Evolutionary conservation across 163 green algal genomes (phyloP), one percentile per base, ranked within the genome.

Genomic region (Chlorella variabilis): DNA sequence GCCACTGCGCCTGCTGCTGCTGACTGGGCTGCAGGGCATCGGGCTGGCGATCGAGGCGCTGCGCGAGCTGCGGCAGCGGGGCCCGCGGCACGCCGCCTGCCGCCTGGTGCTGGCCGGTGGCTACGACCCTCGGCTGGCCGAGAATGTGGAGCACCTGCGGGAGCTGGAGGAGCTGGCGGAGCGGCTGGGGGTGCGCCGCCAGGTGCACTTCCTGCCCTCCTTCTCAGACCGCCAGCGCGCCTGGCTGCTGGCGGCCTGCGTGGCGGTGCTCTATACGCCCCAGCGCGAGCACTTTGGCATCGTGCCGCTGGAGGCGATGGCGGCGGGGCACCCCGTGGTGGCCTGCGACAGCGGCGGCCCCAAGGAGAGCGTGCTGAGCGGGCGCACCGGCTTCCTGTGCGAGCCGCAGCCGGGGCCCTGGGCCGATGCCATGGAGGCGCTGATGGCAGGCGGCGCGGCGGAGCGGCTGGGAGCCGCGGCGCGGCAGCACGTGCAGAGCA

Each of bases 211-310:
- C 42, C 58, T 99, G 63, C 91, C 92, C 1, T 97, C 91, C n/a
- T 98, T 98, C 80, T 91, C 81, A 15, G 83, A 93, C 63, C 58
- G 31, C 0, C 78, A 94, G 77, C 89, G 90, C 48, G 62, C n/a
- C 34, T 76, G 67, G 27, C 84, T 98, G 69, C 85, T 98, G 48
- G 75, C 83, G 2, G 59, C 67, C 6, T 92, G 84, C 48, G 78
- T 68, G 8, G 92, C 84, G 9, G 93, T 99, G 27, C 36, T 99
- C 1, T 99, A 99, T 91, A 99, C 96, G 0, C 93, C 94, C 0
- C 73, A 93, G 80, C 84, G 95, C 61, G 96, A 99, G 88, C 96
- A 99, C 91, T 99, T 99, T 91, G 96, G 96, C 51, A 99, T 99
- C 74, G 96, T 99, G 62, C 96, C 97, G 7, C 76, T 99, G 42